Percentiles rank a stretch among this genome's conserved stretches.
phyloP scores from a whole-genome alignment of 495 filamentous ascomycete species.

The Neurospora sp. region DNA sequence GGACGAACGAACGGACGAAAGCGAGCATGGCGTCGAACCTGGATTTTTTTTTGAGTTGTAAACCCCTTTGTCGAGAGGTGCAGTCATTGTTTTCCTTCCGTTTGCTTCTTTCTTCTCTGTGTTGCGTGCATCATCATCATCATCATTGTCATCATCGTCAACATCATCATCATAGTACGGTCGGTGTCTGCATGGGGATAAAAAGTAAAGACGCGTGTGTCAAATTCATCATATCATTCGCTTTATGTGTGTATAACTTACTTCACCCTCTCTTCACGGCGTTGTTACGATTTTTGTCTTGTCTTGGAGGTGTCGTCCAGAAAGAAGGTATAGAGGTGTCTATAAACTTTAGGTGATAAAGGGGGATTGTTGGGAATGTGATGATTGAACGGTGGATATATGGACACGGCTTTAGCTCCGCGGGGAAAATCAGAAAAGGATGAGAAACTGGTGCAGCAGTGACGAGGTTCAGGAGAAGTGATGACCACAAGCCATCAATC shows the following conservation, averaged over 20 bases:
- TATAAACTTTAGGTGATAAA: background rate
- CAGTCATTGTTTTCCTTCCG: background rate
- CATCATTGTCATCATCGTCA: background rate
- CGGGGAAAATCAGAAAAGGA: background rate
- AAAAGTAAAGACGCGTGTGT: background rate
- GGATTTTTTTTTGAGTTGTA: background rate
- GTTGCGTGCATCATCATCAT: background rate
- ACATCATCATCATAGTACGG: background rate
- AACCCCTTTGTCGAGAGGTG: background rate
- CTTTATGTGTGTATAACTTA: background rate
- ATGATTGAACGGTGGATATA: background rate
- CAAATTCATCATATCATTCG: background rate
- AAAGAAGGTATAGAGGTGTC: background rate
- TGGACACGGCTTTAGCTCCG: background rate
- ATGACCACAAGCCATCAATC: background rate
- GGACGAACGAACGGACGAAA: background rate
- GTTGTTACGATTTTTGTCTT: background rate
- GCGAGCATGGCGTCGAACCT: background rate
- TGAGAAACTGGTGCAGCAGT: background rate
- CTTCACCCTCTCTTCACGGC: background rate
- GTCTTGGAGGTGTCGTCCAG: background rate
- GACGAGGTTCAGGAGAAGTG: background rate
- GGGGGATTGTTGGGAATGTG: background rate
- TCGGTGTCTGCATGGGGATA: background rate
- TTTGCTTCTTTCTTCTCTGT: background rate